A percentile compares a stretch with the other conserved stretches of the same genome.
Conservation (phyloP, 163 green algal genomes). For the Scenedesmus sp. region DNA sequence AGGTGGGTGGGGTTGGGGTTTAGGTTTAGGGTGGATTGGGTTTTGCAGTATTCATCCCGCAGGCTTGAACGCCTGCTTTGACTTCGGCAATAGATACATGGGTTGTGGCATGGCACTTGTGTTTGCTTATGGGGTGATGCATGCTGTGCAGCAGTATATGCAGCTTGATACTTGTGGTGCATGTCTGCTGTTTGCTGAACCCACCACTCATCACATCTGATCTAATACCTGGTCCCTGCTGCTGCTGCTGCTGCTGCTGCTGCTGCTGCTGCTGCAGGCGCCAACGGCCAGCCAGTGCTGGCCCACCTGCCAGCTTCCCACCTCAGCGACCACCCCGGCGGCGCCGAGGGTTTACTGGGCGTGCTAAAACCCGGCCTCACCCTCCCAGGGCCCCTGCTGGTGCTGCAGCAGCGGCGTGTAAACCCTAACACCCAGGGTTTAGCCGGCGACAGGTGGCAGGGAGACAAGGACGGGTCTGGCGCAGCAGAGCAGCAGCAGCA, state of each 20-base stretch:
- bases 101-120: too few relatives aligned
- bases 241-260: neutral
- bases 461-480: neutral
- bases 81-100: too few relatives aligned
- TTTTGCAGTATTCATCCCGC: neutral
- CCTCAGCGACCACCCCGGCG: constrained; percentile 87
- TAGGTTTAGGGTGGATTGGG: neutral
- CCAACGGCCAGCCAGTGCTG: constrained; percentile 16
- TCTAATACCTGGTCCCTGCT: neutral
- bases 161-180: neutral
- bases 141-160: neutral
- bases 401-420: constrained; percentile 80
- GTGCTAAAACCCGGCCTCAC: constrained; percentile 61
- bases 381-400: constrained; percentile 70
- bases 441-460: constrained; percentile 32
- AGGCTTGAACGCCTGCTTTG: too few relatives aligned
- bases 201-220: neutral
- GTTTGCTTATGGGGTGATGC: neutral
- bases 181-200: neutral
- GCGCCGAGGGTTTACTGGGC: constrained; percentile 64
- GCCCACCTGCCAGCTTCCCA: constrained; percentile 78
- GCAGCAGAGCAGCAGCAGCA: neutral
- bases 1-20: neutral
- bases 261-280: constrained; percentile 57
- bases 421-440: neutral